These are phyloP conservation scores for Eutrema heterophyllum DNA, from an alignment of 345 rosid genomes.

Conservation along the genomic window DNA sequence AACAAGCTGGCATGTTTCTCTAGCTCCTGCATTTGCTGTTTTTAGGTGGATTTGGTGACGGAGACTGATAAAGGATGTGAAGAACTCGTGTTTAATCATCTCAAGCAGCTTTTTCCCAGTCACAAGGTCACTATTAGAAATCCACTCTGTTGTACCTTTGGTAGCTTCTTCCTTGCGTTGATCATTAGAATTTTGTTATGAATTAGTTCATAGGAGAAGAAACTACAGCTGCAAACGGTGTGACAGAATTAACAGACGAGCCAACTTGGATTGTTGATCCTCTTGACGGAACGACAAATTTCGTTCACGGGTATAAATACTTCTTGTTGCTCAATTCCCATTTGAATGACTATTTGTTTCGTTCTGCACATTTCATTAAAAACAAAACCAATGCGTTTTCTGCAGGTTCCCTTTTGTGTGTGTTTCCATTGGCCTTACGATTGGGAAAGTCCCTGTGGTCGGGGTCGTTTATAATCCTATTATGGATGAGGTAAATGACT, in stretches of 20 bases:
- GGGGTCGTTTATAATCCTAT: slow-evolving; percentile 96
- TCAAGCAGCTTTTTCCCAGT: slow-evolving; percentile 53
- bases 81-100: slow-evolving; percentile 78
- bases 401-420: slow-evolving; percentile 86
- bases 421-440: slow-evolving; percentile 89
- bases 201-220: slow-evolving; percentile 93
- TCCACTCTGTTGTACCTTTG: neutral
- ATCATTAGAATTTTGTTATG: neutral
- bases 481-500: slow-evolving; percentile 67
- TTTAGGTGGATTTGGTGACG: slow-evolving; percentile 90
- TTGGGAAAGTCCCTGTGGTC: slow-evolving; percentile 69
- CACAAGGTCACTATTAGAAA: slow-evolving; percentile 53
- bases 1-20: neutral
- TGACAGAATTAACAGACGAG: slow-evolving; percentile 74
- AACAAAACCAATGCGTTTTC: neutral
- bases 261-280: slow-evolving; percentile 99
- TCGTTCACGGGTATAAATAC: slow-evolving; percentile 73
- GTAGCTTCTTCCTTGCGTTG: neutral
- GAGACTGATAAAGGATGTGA: slow-evolving; percentile 98
- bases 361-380: neutral
- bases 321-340: neutral
- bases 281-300: slow-evolving; percentile 97
- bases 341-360: slow-evolving; percentile 1
- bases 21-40: neutral
- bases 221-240: slow-evolving; percentile 83